A percentile compares a stretch with the other conserved stretches of the same genome.
Conservation (phyloP, 1,284 basidiomycete genomes). For the Microbotryum silenes-acaulis region DNA sequence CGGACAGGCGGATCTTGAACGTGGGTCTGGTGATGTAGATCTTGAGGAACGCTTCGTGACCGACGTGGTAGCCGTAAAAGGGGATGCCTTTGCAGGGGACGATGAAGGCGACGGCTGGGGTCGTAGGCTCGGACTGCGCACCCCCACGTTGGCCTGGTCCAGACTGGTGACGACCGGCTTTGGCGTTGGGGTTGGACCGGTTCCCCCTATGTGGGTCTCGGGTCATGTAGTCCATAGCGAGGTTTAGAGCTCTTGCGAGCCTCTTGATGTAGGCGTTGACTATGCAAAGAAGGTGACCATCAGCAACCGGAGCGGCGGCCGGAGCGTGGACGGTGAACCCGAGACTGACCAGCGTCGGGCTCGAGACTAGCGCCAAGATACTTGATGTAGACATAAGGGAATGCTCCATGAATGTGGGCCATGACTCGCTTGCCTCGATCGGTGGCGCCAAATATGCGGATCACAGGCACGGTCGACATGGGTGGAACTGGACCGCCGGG, state of each 20-base stretch:
- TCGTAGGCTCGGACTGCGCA: neutral
- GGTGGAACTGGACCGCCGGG: constrained; percentile 7
- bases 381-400: constrained; percentile 51
- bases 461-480: constrained; percentile 55
- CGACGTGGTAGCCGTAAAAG: constrained; percentile 90
- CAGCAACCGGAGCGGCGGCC: neutral
- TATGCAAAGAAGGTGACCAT: constrained; percentile 34
- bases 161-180: too few relatives aligned
- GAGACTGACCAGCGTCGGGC: constrained; percentile 46
- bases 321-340: neutral
- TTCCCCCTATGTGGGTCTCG: constrained; percentile 54
- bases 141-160: too few relatives aligned
- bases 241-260: constrained; percentile 64
- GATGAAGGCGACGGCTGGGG: constrained; percentile 46
- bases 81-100: constrained; percentile 86
- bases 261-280: constrained; percentile 61
- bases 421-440: constrained; percentile 71
- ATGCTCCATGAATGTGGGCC: constrained; percentile 71
- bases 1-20: constrained; percentile 58
- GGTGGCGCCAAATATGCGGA: constrained; percentile 80
- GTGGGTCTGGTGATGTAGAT: constrained; percentile 67
- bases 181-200: constrained; percentile 33
- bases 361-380: constrained; percentile 51
- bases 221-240: constrained; percentile 55
- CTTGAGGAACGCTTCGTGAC: constrained; percentile 83